Evolutionary conservation across 2,329 filamentous ascomycete genomes (phyloP), one percentile per base, ranked within the genome.

Genomic region (Leptoxyphium fumago): DNA sequence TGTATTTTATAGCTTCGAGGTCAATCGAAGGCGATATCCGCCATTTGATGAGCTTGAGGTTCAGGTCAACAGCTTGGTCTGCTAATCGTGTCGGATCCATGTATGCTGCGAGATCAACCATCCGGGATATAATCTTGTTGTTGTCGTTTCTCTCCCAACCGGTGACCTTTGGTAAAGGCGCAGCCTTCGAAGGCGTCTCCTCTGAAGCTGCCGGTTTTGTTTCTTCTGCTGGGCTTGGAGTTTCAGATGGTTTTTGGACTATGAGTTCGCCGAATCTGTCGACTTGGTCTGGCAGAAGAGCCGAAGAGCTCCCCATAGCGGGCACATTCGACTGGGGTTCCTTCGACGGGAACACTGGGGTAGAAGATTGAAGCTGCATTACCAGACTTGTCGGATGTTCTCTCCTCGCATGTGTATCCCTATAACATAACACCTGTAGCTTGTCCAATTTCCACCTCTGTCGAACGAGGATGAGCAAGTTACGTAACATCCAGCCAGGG

Each of bases 1-100:
- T 89, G 45, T 81, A 75, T 58, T 94, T 95, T 59, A 96, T 88
- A 28, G 76, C 75, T 28, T 95, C 87, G 9, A 98, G 75, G 59
- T 96, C 75, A 36, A 98, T 74, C 42, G 80, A 80, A 0, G 91
- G 91, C 7, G 87, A 85, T 55, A 98, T 86, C 34, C 91, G 80
- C 91, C 91, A 98, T 66, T 95, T 98, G 80, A 98, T 98, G 46
- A 98, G 73, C 65, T 96, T 96, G 47, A 96, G 71, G 57, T 98
- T 98, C 46, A 98, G 73, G 57, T 98, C 91, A 9, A 96, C 89
- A 1, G 88, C 87, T 60, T 94, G 87, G 59, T 96, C 88, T 17
- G 91, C 91, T 14, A 96, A 70, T 53, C 80, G 80, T 29, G 74
- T 70, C 6, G 91, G 89, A 58, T 98, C 88, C 82, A 98, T 89